Percentiles rank a stretch among this genome's conserved stretches.
Evolutionary conservation across 2,329 filamentous ascomycete genomes (phyloP).

Genomic region (Alternaria sp.): DNA sequence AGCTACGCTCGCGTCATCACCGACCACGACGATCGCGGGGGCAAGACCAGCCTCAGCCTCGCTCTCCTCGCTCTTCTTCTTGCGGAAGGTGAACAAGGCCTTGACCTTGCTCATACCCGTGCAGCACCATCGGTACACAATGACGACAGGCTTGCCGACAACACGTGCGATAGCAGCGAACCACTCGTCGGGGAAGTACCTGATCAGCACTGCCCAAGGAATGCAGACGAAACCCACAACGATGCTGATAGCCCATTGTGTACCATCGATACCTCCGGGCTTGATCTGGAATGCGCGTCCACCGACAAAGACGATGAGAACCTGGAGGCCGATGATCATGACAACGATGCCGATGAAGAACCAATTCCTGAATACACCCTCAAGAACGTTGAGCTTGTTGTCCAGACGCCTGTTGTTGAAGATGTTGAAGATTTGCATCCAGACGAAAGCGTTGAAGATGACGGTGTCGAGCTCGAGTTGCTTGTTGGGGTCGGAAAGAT

Average conservation of each 20-base stretch:
- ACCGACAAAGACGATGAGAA: conserved; percentile 65
- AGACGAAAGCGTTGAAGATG: conserved; percentile 74
- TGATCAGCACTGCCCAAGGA: conserved; percentile 59
- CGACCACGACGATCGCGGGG: conserved; percentile 26
- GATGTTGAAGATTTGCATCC: conserved; percentile 76
- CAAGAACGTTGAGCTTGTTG: conserved; percentile 68
- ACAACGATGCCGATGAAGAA: conserved; percentile 65
- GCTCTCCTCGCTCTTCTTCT: conserved; percentile 19
- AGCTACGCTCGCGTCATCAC: conserved; percentile 6
- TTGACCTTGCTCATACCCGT: conserved; percentile 16
- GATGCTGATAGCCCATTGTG: conserved; percentile 68
- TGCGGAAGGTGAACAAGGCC: conserved; percentile 22
- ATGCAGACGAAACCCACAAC: conserved; percentile 59
- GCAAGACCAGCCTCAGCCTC: conserved; percentile 22
- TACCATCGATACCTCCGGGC: conserved; percentile 53
- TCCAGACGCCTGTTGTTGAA: conserved; percentile 70
- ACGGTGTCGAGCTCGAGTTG: conserved; percentile 63
- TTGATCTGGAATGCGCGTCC: conserved; percentile 62
- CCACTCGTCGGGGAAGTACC: conserved; percentile 59
- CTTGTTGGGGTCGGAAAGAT: conserved; percentile 43
- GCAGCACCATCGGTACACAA: conserved; percentile 25
- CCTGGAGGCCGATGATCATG: conserved; percentile 64
- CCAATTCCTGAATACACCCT: conserved; percentile 62
- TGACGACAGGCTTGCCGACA: conserved; percentile 30
- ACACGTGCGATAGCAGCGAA: conserved; percentile 30